Percentiles rank a stretch among this genome's conserved stretches.
Conservation (phyloP, 371 early-diverging fungal genomes). For the Syncephalastrum racemosum region DNA sequence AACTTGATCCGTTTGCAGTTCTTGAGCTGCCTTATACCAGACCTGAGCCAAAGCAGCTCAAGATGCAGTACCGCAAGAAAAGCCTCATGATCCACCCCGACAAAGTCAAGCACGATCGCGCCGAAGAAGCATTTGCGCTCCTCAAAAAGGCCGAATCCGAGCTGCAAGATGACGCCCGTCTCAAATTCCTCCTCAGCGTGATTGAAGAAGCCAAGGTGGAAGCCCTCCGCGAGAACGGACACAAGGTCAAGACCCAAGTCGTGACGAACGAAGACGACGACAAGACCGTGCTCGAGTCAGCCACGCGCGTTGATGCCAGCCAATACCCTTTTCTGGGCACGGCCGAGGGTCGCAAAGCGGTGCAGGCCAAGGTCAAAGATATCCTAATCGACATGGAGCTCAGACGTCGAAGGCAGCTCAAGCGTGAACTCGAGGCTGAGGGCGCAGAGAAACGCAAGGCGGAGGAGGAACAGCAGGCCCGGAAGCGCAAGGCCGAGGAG, state of each 20-base stretch:
- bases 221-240: constrained; percentile 50
- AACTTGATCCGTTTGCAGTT: constrained; percentile 80
- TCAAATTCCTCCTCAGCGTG: constrained; percentile 58
- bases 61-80: constrained; percentile 78
- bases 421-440: constrained; percentile 73
- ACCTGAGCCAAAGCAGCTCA: constrained; percentile 61
- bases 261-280: constrained; percentile 14
- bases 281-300: constrained; percentile 29
- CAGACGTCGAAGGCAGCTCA: constrained; percentile 61
- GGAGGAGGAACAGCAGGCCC: constrained; percentile 49
- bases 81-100: constrained; percentile 92
- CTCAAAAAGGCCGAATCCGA: constrained; percentile 85
- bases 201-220: constrained; percentile 70
- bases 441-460: constrained; percentile 64
- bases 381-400: constrained; percentile 64
- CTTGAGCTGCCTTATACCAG: constrained; percentile 69
- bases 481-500: constrained; percentile 67
- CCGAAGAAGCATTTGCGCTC: constrained; percentile 81
- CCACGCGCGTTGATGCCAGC: constrained; percentile 27
- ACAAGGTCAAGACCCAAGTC: constrained; percentile 41
- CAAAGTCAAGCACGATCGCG: constrained; percentile 76
- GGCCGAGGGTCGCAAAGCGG: constrained; percentile 33
- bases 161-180: constrained; percentile 66
- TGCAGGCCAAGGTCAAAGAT: constrained; percentile 59
- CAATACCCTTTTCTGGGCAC: constrained; percentile 44